Base-by-base conservation (phyloP, 176 grass and related monocot genomes). In the Zoysia pacifica region DNA sequence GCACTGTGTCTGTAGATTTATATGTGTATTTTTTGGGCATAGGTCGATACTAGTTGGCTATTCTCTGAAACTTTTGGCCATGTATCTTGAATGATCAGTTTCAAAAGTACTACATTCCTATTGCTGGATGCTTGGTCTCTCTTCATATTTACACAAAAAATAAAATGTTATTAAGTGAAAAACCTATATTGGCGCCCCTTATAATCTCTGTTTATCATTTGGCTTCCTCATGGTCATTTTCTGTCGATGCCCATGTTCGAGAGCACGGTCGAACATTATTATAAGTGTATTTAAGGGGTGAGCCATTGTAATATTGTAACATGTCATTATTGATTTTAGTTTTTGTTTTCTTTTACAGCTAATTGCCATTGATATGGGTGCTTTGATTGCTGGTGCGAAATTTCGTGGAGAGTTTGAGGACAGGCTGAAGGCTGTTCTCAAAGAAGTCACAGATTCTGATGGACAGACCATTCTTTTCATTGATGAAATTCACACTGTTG, bases 401-500 rank as follows among this genome's bases (percentile, higher is more conserved):
- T 98, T 88, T 81, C 66, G 96, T 44, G 96, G 96, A 68, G 96
- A 98, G 86, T 98, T 98, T 71, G 96, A 98, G 84, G 96, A 98
- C 89, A 98, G 92, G 65, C 86, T 98, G 69, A 98, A 98, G 85
- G 96, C 96, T 69, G 96, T 98, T 65, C 81, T 98, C 10, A 98
- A 82, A 77, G 92, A 98, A 88, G 90, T 98, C 47, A 95, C 92
- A 9, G 92, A 98, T 73, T 98, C 96, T 11, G 96, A 98, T 83
- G 96, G 96, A 64, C 96, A 89, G 76, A 92, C 84, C 36, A 39
- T 98, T 78, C 83, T 98, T 72, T 98, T 98, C 73, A 98, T 98
- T 62, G 96, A 98, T 73, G 96, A 98, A 79, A 98, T 98, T 62
- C 96, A 98, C 87, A 98, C 96, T 66, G 96, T 98, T 65, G 96